phyloP scores from a whole-genome alignment of 176 grass and related monocot species.

The Alopecurus myosuroides region DNA sequence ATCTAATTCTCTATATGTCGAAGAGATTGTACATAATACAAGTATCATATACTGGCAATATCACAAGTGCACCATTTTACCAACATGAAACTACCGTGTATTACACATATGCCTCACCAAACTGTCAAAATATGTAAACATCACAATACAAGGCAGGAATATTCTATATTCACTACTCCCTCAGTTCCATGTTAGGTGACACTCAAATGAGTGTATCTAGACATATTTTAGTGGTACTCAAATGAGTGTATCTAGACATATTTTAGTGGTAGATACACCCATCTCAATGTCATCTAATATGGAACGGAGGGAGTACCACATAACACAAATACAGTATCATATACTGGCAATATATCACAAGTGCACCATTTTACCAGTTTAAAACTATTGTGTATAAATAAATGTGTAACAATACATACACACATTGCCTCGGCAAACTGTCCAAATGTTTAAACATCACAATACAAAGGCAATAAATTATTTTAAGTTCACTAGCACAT shows the following conservation, averaged over 20 bases:
- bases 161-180: background rate
- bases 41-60: background rate
- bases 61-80: background rate
- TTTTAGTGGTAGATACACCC: no score
- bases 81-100: background rate
- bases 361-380: background rate
- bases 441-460: constrained; percentile 2
- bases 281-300: no score
- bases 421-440: constrained; percentile 1
- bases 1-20: background rate
- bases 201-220: no score
- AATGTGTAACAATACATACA: background rate
- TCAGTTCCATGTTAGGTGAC: no score
- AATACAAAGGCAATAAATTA: background rate
- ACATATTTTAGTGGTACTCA: no score
- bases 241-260: no score
- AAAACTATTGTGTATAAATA: background rate
- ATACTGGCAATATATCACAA: background rate
- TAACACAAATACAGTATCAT: background rate
- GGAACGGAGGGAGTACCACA: no score
- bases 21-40: background rate
- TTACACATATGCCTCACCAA: background rate
- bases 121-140: background rate
- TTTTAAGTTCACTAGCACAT: background rate
- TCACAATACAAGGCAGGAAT: constrained; percentile 1